Evolutionary conservation across 495 filamentous ascomycete species (phyloP), one percentile per base, ranked within the genome.

Genomic region (Penicillium lividum): DNA sequence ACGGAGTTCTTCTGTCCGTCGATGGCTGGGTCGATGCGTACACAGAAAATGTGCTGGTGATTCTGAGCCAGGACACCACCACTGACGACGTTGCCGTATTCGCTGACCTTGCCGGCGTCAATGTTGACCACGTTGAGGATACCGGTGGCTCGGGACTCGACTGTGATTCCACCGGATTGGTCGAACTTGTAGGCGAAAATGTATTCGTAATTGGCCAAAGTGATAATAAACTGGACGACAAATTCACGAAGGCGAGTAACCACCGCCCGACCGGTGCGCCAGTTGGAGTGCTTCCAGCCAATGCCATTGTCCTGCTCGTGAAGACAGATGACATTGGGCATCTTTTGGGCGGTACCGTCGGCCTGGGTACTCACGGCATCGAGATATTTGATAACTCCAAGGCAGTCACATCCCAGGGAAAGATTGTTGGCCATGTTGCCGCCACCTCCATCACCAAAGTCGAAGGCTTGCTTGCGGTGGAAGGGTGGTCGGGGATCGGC

Each of bases 1-100:
- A 92, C 76, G 4, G 86, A 82, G 69, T 93, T 93, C 53, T 79
- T 72, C 48, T 82, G 81, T 0, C 92, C 93, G 49, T 91, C 92
- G 47, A 97, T 77, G 31, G 85, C 83, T 4, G 93, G 93, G 68
- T 97, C 93, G 5, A 97, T 83, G 22, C 93, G 90, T 0, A 97
- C 86, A 40, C 87, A 90, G 77, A 97, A 96, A 60, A 96, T 89
- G 72, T 97, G 93, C 70, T 97, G 93, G 65, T 97, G 93, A 63
- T 89, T 84, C 63, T 86, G 79, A 8, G 82, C 92, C 7, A 97
- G 80, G 3, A 93, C 92, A 1, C 93, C 93, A 0, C 91, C 92
- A 62, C 91, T 88, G 9, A 97, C 90, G 11, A 94, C 81, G 11
- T 91, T 97, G 36, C 93, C 93, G 73, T 89, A 96, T 0, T 79